Evolutionary conservation across 495 filamentous ascomycete genomes (phyloP), one percentile per base, ranked within the genome.

Genomic region (Neurospora sp.): DNA sequence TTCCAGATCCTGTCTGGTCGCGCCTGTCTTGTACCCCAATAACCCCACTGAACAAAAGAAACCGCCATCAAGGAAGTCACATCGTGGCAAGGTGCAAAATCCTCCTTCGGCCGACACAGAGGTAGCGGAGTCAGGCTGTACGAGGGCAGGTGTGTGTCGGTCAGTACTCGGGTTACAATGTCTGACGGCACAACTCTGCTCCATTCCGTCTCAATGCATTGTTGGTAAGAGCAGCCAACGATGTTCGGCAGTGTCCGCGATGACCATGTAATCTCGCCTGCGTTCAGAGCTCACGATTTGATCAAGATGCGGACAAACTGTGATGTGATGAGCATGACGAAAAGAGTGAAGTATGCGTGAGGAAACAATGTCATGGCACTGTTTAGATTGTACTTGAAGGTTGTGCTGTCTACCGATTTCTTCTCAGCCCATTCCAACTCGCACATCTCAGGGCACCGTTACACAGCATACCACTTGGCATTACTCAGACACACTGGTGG

Each of bases 401-500:
- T 31, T 0, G 12, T 62, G 54, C 14, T 66, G 27, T 66, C 27
- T 18, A 66, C 54, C 27, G 54, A 66, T 18, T 18, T 5, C 31
- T 18, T 18, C 12, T 14, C 0, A 14, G n/a, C 0, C 11, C 5
- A 0, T 62, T 1, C 54, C 10, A 14, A 35, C 54, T 35, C 54
- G 1, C 14, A 4, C 12, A n/a, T n/a, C 20, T 54, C 27, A 1
- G 10, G 27, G 12, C 27, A 35, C 6, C 0, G 27, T 18, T 0
- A 37, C 16, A 11, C 39, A 10, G 35, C 73, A 69, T 74, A 69
- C 35, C 38, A 35, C 27, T 35, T 37, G 27, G 27, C 14, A 66
- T 7, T 5, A 62, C 18, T 77, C 44, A 78, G 2, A 76, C 11
- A 70, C 79, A 81, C 73, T 81, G 79, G 14, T 62, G 74, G 48